phyloP scores from a whole-genome alignment of 495 filamentous ascomycete genomes.

The Terfezia boudieri region DNA sequence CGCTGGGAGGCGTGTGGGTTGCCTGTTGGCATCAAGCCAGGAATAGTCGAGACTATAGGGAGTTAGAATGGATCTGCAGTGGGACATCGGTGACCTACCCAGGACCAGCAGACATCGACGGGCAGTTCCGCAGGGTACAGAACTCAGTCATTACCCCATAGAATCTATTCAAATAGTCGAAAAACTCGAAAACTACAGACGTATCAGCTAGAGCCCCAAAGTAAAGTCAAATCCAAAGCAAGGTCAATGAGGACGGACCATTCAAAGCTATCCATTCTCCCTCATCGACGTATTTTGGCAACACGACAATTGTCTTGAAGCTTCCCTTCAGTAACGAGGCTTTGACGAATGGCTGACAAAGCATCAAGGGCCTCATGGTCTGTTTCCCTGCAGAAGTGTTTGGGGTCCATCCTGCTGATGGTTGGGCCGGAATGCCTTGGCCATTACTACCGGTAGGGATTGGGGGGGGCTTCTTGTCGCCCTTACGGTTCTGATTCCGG shows the following conservation, averaged over 20 bases:
- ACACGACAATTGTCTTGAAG: constrained; percentile 53
- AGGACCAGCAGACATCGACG: constrained; percentile 49
- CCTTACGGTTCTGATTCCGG: constrained; percentile 4
- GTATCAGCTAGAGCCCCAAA: neutral
- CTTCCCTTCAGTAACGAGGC: constrained; percentile 41
- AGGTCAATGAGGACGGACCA: constrained; percentile 6
- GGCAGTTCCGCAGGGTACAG: constrained; percentile 45
- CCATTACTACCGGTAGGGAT: constrained; percentile 4
- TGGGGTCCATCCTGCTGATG: constrained; percentile 5
- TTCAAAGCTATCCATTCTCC: constrained; percentile 50
- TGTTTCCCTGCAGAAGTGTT: constrained; percentile 10
- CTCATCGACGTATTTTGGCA: constrained; percentile 48
- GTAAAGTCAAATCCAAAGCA: no score
- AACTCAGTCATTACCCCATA: constrained; percentile 22
- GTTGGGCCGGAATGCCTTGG: neutral
- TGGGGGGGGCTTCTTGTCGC: constrained; percentile 9
- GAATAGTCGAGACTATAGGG: constrained; percentile 42
- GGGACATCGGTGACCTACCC: constrained; percentile 28
- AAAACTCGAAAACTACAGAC: constrained; percentile 17
- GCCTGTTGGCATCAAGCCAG: constrained; percentile 38
- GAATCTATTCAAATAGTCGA: constrained; percentile 19
- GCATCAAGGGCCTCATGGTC: constrained; percentile 17
- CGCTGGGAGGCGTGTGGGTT: constrained; percentile 33
- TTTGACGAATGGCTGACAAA: constrained; percentile 20
- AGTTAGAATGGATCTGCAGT: neutral